These are phyloP conservation scores for Suillus lakei DNA, from an alignment of 768 basidiomycete genomes.

Conservation along the genomic window DNA sequence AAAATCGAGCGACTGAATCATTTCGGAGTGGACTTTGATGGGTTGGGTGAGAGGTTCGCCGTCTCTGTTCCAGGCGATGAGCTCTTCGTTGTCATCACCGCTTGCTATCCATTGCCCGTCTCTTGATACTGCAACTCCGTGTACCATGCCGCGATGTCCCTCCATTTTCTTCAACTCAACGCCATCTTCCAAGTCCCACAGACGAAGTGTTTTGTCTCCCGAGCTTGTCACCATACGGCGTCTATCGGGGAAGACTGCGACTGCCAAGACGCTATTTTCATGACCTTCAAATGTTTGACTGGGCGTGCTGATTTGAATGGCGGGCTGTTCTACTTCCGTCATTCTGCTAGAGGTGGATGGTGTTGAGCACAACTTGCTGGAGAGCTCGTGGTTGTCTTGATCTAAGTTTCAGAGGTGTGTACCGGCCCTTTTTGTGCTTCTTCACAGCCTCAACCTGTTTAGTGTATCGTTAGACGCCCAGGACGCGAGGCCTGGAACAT, in stretches of 20 bases:
- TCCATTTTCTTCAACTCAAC: background rate
- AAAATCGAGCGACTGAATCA: background rate
- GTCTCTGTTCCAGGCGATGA: background rate
- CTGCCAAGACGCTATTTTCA: background rate
- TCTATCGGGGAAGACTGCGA: background rate
- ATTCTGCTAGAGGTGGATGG: background rate
- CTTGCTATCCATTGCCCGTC: slow-evolving; percentile 1
- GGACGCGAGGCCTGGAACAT: no score
- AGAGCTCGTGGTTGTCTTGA: background rate
- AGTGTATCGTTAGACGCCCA: no score
- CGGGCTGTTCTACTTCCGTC: background rate
- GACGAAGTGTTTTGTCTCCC: background rate
- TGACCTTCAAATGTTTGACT: background rate
- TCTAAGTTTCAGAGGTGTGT: background rate
- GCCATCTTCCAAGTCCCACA: background rate
- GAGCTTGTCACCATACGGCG: slow-evolving; percentile 1
- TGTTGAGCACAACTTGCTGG: background rate
- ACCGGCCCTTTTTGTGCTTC: background rate
- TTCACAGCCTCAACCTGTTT: no score
- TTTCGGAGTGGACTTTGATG: background rate
- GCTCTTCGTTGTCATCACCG: background rate
- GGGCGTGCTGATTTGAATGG: background rate
- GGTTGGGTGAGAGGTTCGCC: background rate
- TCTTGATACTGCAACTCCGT: background rate
- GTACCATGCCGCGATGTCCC: background rate